Conservation (phyloP, 2,329 filamentous ascomycete genomes). For the Celoporthe dispersa region DNA sequence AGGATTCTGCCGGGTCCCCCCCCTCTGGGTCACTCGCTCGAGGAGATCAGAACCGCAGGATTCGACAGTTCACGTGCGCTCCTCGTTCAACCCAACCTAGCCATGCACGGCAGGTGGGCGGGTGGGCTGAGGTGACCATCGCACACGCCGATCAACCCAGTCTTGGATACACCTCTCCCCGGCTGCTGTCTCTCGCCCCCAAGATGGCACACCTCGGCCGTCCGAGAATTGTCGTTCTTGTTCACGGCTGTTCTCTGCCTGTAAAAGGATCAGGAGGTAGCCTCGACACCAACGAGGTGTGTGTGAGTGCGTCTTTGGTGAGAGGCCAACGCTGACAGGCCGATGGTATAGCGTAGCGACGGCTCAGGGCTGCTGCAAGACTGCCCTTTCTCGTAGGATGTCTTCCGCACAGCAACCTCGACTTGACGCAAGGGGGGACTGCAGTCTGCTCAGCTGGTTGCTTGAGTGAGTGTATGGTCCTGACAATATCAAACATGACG, state of each 20-base stretch:
- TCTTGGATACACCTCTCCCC: background rate
- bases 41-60: background rate
- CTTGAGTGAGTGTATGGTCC: background rate
- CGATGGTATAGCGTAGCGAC: background rate
- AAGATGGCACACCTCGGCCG: background rate
- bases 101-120: constrained; percentile 14
- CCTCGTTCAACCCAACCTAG: constrained; percentile 6
- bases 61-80: constrained; percentile 1
- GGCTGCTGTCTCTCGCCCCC: background rate
- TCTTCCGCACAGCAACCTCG: background rate
- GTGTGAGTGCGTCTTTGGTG: background rate
- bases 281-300: background rate
- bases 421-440: background rate
- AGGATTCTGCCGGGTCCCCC: constrained; percentile 14
- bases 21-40: background rate
- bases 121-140: constrained; percentile 2
- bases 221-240: background rate
- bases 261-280: background rate
- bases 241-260: background rate
- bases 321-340: background rate
- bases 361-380: background rate
- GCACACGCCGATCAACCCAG: constrained; percentile 4
- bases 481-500: background rate
- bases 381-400: background rate
- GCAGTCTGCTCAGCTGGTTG: background rate